phyloP scores from a whole-genome alignment of 306 rosid species.

The Quercus berberidifolia region DNA sequence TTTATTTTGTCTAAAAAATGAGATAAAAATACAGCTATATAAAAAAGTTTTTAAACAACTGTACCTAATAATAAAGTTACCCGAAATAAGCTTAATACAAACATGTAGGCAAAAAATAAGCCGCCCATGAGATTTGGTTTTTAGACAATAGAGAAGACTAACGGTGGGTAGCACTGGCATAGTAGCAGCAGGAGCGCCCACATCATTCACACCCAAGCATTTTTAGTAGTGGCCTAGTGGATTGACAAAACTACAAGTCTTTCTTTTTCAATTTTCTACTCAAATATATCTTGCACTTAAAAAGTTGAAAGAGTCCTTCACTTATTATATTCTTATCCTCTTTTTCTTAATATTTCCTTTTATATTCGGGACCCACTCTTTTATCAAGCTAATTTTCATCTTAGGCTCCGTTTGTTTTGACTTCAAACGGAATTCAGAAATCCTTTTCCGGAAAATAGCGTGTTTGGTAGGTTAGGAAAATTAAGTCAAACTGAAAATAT shows the following conservation, averaged over 20 bases:
- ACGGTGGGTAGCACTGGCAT: background rate
- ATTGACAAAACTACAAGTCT: conserved; percentile 6
- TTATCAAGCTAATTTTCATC: background rate
- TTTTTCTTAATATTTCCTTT: background rate
- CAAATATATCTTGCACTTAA: background rate
- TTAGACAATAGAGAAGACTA: background rate
- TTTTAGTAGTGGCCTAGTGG: conserved; percentile 5
- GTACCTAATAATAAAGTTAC: too few species aligned
- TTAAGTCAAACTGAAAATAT: too few species aligned
- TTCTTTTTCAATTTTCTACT: background rate
- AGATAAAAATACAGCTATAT: too few species aligned
- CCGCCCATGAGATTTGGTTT: background rate
- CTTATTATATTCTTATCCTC: conserved; percentile 28
- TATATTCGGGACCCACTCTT: background rate
- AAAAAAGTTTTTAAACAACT: too few species aligned
- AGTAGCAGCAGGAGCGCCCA: background rate
- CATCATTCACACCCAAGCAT: background rate
- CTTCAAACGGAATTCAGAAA: too few species aligned
- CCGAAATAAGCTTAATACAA: too few species aligned
- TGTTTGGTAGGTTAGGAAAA: too few species aligned
- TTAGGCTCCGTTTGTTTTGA: too few species aligned
- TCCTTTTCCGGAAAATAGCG: too few species aligned
- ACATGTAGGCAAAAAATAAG: background rate
- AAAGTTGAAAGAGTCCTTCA: conserved; percentile 6
- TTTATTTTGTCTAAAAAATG: too few species aligned